These are phyloP conservation scores for Lentinus brumalis DNA, from an alignment of 768 basidiomycete genomes.

Conservation along the genomic window DNA sequence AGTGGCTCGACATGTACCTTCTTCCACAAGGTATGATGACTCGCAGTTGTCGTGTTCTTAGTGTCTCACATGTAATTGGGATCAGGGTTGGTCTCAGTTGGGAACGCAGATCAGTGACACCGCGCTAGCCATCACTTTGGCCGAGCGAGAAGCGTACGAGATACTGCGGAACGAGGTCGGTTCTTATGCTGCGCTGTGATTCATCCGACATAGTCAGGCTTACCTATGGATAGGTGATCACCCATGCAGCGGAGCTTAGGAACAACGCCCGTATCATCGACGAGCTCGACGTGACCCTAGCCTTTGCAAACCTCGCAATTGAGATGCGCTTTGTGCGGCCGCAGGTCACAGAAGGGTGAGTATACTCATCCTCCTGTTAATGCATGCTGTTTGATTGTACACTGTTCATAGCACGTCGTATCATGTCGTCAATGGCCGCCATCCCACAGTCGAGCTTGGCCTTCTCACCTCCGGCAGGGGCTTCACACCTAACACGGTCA, in stretches of 20 bases:
- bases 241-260: conserved; percentile 56
- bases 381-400: too few relatives aligned
- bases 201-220: neutral
- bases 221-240: conserved; percentile 54
- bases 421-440: conserved; percentile 77
- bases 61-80: neutral
- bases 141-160: conserved; percentile 77
- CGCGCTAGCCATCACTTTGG: conserved; percentile 48
- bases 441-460: conserved; percentile 92
- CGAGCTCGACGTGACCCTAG: conserved; percentile 82
- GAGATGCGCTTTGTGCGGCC: conserved; percentile 82
- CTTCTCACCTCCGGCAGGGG: conserved; percentile 70
- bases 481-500: conserved; percentile 84
- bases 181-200: conserved; percentile 7
- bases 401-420: conserved; percentile 50
- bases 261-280: conserved; percentile 79
- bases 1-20: conserved; percentile 68
- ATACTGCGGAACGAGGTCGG: conserved; percentile 65
- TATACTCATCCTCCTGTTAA: neutral
- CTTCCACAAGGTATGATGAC: conserved; percentile 46
- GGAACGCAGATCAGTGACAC: conserved; percentile 69
- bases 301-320: conserved; percentile 77
- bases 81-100: conserved; percentile 73
- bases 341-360: conserved; percentile 67
- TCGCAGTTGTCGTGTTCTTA: neutral